These are phyloP conservation scores for Pelargonium citronellum DNA, from an alignment of 441 rosid species.

Conservation along the genomic window DNA sequence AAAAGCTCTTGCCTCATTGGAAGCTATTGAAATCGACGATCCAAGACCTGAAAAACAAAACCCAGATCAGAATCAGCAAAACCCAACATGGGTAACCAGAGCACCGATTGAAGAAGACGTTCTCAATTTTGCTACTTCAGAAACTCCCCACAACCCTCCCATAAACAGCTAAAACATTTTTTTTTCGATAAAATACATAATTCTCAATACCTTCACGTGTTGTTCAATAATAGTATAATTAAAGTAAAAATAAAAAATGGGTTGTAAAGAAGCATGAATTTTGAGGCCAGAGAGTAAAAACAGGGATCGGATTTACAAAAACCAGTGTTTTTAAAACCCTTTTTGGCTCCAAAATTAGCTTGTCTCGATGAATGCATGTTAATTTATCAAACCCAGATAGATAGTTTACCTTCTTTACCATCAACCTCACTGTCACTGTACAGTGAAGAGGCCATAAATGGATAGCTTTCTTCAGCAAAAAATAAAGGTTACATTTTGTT, in stretches of 20 bases:
- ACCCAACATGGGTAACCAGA: not conserved
- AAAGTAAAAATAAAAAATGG: not conserved
- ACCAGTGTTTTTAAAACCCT: not conserved
- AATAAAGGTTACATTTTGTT: too few relatives aligned
- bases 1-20: too few relatives aligned
- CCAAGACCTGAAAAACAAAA: too few relatives aligned
- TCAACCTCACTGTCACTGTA: too few relatives aligned
- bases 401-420: too few relatives aligned
- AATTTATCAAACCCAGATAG: too few relatives aligned
- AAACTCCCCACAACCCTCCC: not conserved
- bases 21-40: too few relatives aligned
- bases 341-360: not conserved
- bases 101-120: not conserved
- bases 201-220: not conserved
- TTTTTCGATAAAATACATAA: not conserved
- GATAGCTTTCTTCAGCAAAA: too few relatives aligned
- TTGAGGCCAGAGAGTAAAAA: conserved; percentile 7
- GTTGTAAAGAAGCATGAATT: conserved; percentile 1
- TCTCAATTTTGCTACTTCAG: not conserved
- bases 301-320: conserved; percentile 5
- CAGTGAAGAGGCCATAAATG: too few relatives aligned
- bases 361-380: not conserved
- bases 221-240: not conserved
- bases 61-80: not conserved
- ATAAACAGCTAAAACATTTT: not conserved